phyloP scores from a whole-genome alignment of 2,329 filamentous ascomycete genomes.

The Colletotrichum abscissum region DNA sequence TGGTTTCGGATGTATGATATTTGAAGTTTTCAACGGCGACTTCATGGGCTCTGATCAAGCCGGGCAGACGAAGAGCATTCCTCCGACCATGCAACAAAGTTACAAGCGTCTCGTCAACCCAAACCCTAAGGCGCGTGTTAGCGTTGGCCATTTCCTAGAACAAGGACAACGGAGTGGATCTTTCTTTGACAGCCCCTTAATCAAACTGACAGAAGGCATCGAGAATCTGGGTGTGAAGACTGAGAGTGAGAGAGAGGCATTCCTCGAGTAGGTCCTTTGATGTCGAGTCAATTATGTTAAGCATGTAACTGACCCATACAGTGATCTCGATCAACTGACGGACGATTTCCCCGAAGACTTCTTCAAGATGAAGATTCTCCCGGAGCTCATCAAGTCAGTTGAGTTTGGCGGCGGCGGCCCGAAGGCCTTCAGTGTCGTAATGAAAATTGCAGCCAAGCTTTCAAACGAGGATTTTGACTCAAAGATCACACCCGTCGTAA shows the following conservation, averaged over 20 bases:
- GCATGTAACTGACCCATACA: slow-evolving; percentile 47
- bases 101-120: slow-evolving; percentile 91
- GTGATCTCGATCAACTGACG: slow-evolving; percentile 84
- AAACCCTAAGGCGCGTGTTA: slow-evolving; percentile 89
- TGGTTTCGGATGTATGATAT: slow-evolving; percentile 84
- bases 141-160: slow-evolving; percentile 86
- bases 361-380: slow-evolving; percentile 96
- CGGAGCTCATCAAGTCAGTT: slow-evolving; percentile 97
- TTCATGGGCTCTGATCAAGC: slow-evolving; percentile 83
- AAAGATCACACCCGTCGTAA: slow-evolving; percentile 85
- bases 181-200: slow-evolving; percentile 93
- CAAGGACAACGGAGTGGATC: slow-evolving; percentile 84
- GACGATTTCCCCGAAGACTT: slow-evolving; percentile 98
- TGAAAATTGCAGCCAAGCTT: slow-evolving; percentile 91
- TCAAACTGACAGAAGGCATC: slow-evolving; percentile 91
- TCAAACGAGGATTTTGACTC: slow-evolving; percentile 89
- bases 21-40: slow-evolving; percentile 90
- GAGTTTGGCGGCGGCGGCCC: slow-evolving; percentile 97
- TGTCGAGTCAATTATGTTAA: neutral
- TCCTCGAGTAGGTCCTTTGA: slow-evolving; percentile 70
- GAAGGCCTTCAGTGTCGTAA: slow-evolving; percentile 86
- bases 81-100: slow-evolving; percentile 87
- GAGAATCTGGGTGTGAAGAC: slow-evolving; percentile 92
- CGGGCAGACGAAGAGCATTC: slow-evolving; percentile 86
- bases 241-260: slow-evolving; percentile 84